Percentiles rank a stretch among this genome's conserved stretches.
These are phyloP conservation scores for Prunus armeniaca DNA, from an alignment of 306 rosid species.

Conservation along the genomic window DNA sequence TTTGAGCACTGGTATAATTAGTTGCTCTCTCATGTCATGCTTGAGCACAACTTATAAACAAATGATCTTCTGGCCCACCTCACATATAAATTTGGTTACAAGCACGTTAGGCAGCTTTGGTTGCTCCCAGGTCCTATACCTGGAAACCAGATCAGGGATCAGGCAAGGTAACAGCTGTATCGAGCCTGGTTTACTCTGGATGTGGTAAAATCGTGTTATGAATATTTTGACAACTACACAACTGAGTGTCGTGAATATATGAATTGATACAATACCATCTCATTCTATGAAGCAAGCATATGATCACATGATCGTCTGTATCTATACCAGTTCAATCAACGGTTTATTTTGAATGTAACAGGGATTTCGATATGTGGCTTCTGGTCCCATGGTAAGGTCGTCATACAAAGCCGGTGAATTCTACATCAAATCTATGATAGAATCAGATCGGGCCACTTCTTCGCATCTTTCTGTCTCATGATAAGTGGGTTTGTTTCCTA, in stretches of 20 bases:
- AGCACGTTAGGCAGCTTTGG: neutral
- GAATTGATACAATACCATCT: neutral
- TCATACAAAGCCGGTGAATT: conserved; percentile 92
- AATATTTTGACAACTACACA: neutral
- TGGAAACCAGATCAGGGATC: too few relatives aligned
- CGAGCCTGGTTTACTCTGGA: too few relatives aligned
- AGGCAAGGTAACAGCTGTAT: too few relatives aligned
- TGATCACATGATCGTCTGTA: conserved; percentile 20
- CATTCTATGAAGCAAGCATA: conserved; percentile 2
- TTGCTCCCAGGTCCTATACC: too few relatives aligned
- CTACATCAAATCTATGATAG: conserved; percentile 95
- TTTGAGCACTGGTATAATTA: neutral
- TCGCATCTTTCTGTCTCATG: conserved; percentile 42
- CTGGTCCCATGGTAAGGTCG: conserved; percentile 95
- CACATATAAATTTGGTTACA: too few relatives aligned
- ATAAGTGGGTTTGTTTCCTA: conserved; percentile 19
- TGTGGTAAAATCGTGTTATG: too few relatives aligned
- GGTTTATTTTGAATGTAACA: conserved; percentile 23
- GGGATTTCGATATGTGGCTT: conserved; percentile 92
- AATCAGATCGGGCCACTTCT: conserved; percentile 73
- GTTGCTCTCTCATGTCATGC: neutral
- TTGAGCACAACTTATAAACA: neutral
- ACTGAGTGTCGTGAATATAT: neutral
- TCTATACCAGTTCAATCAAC: neutral
- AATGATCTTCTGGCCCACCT: neutral